These are phyloP conservation scores for Naganishia sp. DNA, from an alignment of 1,284 basidiomycete genomes.

Conservation along the genomic window DNA sequence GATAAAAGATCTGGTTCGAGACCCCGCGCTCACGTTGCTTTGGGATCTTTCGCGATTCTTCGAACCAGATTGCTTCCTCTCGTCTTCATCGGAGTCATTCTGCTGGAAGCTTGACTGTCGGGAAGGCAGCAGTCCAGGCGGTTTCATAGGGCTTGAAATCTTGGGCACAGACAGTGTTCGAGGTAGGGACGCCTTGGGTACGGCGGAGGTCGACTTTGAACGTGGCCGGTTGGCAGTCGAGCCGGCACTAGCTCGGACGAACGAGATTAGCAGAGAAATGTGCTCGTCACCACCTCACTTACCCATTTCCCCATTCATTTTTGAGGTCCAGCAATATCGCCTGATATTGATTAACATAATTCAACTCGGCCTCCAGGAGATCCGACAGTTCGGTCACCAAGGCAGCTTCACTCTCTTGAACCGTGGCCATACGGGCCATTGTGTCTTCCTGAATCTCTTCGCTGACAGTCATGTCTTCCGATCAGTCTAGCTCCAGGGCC, in stretches of 20 bases:
- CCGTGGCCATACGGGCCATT: conserved; percentile 67
- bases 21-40: conserved; percentile 27
- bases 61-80: conserved; percentile 32
- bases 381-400: conserved; percentile 66
- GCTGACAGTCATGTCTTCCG: conserved; percentile 53
- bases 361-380: conserved; percentile 70
- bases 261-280: not conserved
- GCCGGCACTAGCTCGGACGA: not conserved
- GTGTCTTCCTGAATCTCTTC: conserved; percentile 80
- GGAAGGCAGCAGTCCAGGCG: conserved; percentile 4
- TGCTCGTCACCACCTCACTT: conserved; percentile 39
- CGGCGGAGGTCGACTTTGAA: conserved; percentile 43
- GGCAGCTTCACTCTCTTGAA: conserved; percentile 72
- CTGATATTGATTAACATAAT: conserved; percentile 70
- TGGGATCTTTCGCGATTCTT: conserved; percentile 29
- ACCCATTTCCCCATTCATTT: conserved; percentile 66
- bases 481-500: conserved; percentile 5
- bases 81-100: conserved; percentile 43
- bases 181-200: conserved; percentile 29
- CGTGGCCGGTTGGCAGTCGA: conserved; percentile 37
- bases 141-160: conserved; percentile 18
- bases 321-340: conserved; percentile 69
- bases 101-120: conserved; percentile 19
- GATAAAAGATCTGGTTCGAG: conserved; percentile 43
- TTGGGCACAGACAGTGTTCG: conserved; percentile 4